Base-by-base conservation (phyloP, 2,329 filamentous ascomycete genomes). In the Fusarium phyllophilum region DNA sequence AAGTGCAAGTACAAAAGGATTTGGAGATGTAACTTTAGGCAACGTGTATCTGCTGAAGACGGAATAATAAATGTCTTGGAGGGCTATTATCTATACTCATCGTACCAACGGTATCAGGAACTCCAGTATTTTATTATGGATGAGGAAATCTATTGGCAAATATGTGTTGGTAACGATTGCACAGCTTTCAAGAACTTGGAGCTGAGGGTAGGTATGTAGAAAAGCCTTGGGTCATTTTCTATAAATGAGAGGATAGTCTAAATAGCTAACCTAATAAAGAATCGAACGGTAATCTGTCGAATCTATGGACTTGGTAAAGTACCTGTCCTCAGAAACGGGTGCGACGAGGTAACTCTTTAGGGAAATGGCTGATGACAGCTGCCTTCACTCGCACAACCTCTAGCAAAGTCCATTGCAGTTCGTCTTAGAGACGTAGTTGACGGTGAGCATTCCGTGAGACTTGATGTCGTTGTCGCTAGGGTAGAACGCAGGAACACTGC, bases 111-210 rank as follows among this genome's bases (percentile, higher is more conserved):
- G 9, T 48, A 22, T 48, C 6, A 29, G 6, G 15, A 18, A 15
- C 3, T 14, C 8, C 22, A 17, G 12, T 10, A 46, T 29, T 3
- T 11, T 5, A 2, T 15, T 15, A 22, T 22, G 20, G 13, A 7
- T 0, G 4, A 15, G 13, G 6, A 4, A 29, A 4, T 6, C 26
- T 10, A 14, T 5, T 22, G 6, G 13, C 26, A 22, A 9, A 29
- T 22, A 1, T 22, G 2, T 15, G 18, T 10, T 11, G 15, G 24
- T 4, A 11, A 22, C 10, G 24, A 6, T 8, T 22, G 1, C 3
- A 46, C 15, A 11, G 1, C 18, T 11, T 29, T 22, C 15, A 14
- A 13, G 24, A 26, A 9, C 8, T 15, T 7, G 13, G 5, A 29
- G 13, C 13, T 46, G 6, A 11, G 22, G 2, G 9, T 29, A 8